Percentiles rank a stretch among this genome's conserved stretches.
Evolutionary conservation across 2,329 filamentous ascomycete genomes (phyloP).

Genomic region (Epichloe uncinata): DNA sequence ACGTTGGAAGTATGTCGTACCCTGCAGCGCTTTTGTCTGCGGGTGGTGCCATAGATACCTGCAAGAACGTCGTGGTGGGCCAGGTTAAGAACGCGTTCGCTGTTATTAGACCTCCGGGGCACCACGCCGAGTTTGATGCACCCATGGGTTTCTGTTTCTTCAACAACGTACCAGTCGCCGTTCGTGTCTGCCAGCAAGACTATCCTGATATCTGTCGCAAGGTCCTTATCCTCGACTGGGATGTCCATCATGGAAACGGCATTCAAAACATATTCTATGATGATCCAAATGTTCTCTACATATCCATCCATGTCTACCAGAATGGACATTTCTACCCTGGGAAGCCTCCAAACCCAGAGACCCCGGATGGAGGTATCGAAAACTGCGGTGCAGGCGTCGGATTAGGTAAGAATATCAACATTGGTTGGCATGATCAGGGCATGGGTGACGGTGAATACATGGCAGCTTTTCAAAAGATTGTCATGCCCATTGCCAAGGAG

Average conservation of each 20-base stretch:
- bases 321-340: conserved; percentile 79
- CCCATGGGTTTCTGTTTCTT: conserved; percentile 95
- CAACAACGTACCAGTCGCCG: conserved; percentile 91
- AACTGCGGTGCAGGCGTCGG: conserved; percentile 43
- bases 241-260: conserved; percentile 72
- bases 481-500: conserved; percentile 91
- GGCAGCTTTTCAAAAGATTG: conserved; percentile 86
- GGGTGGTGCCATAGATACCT: conserved; percentile 91
- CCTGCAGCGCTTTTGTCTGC: conserved; percentile 72
- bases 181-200: conserved; percentile 72
- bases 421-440: conserved; percentile 53
- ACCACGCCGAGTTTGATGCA: conserved; percentile 78
- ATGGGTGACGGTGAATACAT: conserved; percentile 98
- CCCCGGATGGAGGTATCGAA: conserved; percentile 47
- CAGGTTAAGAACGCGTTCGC: conserved; percentile 90
- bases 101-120: conserved; percentile 85
- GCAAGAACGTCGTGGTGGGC: conserved; percentile 73
- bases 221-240: conserved; percentile 89
- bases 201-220: conserved; percentile 75
- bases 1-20: conserved; percentile 72
- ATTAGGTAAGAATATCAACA: conserved; percentile 51
- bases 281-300: conserved; percentile 88
- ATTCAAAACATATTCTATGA: conserved; percentile 94
- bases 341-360: conserved; percentile 40
- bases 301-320: conserved; percentile 82